A percentile compares a stretch with the other conserved stretches of the same genome.
Conservation (phyloP, 2,329 filamentous ascomycete species). For the Apiospora pterosperma region DNA sequence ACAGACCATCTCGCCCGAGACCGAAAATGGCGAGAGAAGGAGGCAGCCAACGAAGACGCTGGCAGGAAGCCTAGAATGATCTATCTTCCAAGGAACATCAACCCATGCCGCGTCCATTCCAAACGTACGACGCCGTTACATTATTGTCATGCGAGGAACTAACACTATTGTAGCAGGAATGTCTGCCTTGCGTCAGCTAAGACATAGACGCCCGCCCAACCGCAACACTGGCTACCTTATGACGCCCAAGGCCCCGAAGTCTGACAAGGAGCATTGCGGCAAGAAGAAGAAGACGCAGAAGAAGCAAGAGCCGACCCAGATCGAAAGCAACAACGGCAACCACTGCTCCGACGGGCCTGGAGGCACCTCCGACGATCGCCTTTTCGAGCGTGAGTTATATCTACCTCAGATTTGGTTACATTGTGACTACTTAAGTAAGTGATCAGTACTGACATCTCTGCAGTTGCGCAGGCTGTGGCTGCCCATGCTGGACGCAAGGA, state of each 20-base stretch:
- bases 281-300: background rate
- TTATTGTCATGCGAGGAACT: too few relatives aligned
- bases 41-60: background rate
- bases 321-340: background rate
- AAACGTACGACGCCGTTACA: too few relatives aligned
- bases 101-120: background rate
- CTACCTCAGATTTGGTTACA: background rate
- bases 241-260: background rate
- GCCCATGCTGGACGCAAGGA: background rate
- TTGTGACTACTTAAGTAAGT: background rate
- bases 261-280: background rate
- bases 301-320: background rate
- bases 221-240: background rate
- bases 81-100: too few relatives aligned
- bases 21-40: background rate
- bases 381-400: background rate
- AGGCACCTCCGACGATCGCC: background rate
- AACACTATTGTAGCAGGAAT: background rate
- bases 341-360: background rate
- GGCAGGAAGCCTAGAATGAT: background rate
- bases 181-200: background rate
- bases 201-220: background rate
- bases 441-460: background rate
- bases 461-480: background rate
- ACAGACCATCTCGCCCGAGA: background rate